These are phyloP conservation scores for Petunia hybrid DNA, from an alignment of 305 asterid genomes.

Conservation along the genomic window DNA sequence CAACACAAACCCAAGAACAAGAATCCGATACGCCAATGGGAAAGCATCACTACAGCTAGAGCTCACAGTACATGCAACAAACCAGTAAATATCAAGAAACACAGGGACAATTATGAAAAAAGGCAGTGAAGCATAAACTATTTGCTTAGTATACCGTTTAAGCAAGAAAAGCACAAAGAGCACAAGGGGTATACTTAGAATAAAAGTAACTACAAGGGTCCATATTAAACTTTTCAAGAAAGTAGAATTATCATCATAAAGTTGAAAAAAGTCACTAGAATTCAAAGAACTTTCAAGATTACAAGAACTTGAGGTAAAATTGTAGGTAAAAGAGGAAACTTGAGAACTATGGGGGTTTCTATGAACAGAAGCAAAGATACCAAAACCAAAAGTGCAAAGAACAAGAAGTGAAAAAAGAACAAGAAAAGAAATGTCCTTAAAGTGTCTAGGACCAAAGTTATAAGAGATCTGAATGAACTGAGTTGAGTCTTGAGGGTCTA, in stretches of 20 bases:
- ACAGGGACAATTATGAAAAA: constrained; percentile 80
- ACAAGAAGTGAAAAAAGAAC: constrained; percentile 65
- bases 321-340: constrained; percentile 55
- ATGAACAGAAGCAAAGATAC: constrained; percentile 76
- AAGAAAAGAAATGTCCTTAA: constrained; percentile 72
- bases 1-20: constrained; percentile 68
- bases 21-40: constrained; percentile 74
- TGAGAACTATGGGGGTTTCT: constrained; percentile 66
- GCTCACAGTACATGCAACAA: constrained; percentile 85
- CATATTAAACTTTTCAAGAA: constrained; percentile 71
- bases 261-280: constrained; percentile 29
- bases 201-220: constrained; percentile 76
- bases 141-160: constrained; percentile 82
- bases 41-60: constrained; percentile 74
- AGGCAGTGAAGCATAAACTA: constrained; percentile 83
- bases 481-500: constrained; percentile 63
- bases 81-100: constrained; percentile 76
- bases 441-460: constrained; percentile 67
- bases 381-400: constrained; percentile 71
- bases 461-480: constrained; percentile 90
- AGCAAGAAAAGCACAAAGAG: constrained; percentile 70
- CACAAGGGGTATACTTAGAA: constrained; percentile 66
- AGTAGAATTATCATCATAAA: constrained; percentile 46
- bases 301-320: constrained; percentile 67
- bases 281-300: constrained; percentile 42